phyloP scores from a whole-genome alignment of 192 early-diverging fungal species.

The Chytriomyces confervae region DNA sequence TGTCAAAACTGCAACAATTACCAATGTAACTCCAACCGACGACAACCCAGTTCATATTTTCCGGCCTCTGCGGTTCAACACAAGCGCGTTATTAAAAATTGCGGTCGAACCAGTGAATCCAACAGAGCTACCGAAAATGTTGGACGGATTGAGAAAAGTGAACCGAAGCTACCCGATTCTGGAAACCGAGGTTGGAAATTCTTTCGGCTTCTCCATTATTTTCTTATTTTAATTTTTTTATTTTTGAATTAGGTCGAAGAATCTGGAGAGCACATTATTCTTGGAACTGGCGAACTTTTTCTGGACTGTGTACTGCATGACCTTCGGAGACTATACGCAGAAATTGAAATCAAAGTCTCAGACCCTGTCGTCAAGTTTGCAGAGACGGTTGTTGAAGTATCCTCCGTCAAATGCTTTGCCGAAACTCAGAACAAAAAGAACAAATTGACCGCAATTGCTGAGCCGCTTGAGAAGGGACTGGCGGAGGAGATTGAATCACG shows the following conservation, averaged over 20 bases:
- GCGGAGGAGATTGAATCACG: conserved; percentile 86
- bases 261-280: conserved; percentile 93
- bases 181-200: conserved; percentile 62
- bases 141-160: conserved; percentile 94
- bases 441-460: conserved; percentile 93
- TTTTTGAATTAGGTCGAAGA: conserved; percentile 76
- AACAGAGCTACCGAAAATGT: conserved; percentile 96
- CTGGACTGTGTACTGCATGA: conserved; percentile 97
- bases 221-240: background rate
- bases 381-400: conserved; percentile 95
- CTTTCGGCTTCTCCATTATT: background rate
- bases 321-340: conserved; percentile 87
- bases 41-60: conserved; percentile 84
- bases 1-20: conserved; percentile 94
- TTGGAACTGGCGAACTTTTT: conserved; percentile 95
- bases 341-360: conserved; percentile 98
- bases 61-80: conserved; percentile 80
- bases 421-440: conserved; percentile 99
- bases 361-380: conserved; percentile 96
- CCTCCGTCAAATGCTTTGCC: conserved; percentile 92
- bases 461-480: conserved; percentile 90
- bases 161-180: conserved; percentile 93
- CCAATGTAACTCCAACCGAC: conserved; percentile 58
- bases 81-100: conserved; percentile 88
- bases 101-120: conserved; percentile 98